A percentile compares a stretch with the other conserved stretches of the same genome.
These are phyloP conservation scores for Plantago major DNA, from an alignment of 257 asterid species.

Conservation along the genomic window DNA sequence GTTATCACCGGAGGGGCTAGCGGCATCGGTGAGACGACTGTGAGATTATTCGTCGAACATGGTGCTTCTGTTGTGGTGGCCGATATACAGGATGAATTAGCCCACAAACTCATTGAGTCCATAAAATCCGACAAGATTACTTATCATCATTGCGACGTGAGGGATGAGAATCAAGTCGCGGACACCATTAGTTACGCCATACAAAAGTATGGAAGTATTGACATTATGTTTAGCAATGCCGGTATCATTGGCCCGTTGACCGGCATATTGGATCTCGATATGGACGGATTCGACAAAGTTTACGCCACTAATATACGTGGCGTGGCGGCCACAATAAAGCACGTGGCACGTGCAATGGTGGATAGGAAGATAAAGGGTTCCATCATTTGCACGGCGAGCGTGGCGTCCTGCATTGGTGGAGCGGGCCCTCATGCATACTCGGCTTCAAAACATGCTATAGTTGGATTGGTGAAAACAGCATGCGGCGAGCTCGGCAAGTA, in stretches of 20 bases:
- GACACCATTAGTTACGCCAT: slow-evolving; percentile 37
- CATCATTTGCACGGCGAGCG: slow-evolving; percentile 59
- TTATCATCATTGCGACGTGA: slow-evolving; percentile 55
- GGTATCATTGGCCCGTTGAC: slow-evolving; percentile 37
- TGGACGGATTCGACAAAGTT: slow-evolving; percentile 31
- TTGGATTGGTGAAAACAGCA: slow-evolving; percentile 47
- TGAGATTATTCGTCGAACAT: slow-evolving; percentile 39
- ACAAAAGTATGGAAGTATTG: slow-evolving; percentile 33
- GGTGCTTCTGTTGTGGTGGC: slow-evolving; percentile 58
- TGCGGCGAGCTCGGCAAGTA: slow-evolving; percentile 51
- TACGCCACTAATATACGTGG: slow-evolving; percentile 51
- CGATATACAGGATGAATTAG: slow-evolving; percentile 58
- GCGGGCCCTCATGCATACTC: slow-evolving; percentile 51
- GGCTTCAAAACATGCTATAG: slow-evolving; percentile 53
- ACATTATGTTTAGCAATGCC: slow-evolving; percentile 63
- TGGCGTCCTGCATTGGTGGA: slow-evolving; percentile 49
- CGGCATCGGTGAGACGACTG: slow-evolving; percentile 65
- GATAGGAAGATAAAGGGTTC: slow-evolving; percentile 41
- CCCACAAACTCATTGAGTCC: slow-evolving; percentile 21
- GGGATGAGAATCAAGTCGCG: slow-evolving; percentile 52
- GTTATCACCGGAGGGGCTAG: slow-evolving; percentile 74
- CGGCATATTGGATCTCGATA: slow-evolving; percentile 45
- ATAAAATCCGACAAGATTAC: slow-evolving; percentile 34
- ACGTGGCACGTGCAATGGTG: slow-evolving; percentile 62
- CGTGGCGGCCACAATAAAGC: slow-evolving; percentile 55